These are phyloP conservation scores for Sporothrix schenckii DNA, from an alignment of 2,329 filamentous ascomycete species.

Conservation along the genomic window DNA sequence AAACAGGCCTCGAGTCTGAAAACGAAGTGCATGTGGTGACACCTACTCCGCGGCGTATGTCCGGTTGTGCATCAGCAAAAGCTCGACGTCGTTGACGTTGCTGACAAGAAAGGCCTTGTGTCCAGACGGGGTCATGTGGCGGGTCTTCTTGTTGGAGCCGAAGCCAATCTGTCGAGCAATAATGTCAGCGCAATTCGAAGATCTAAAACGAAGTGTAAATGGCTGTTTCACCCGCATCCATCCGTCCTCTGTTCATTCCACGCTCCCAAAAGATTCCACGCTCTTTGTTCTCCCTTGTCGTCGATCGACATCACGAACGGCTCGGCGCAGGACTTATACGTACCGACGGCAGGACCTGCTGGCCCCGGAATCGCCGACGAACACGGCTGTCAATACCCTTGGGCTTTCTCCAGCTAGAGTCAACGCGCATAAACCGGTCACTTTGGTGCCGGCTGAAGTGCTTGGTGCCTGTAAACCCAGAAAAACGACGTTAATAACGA, in stretches of 20 bases:
- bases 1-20: neutral
- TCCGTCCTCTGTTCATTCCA: neutral
- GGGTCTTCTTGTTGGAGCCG: slow-evolving; percentile 99
- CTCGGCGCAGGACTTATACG: slow-evolving; percentile 47
- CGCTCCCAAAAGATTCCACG: neutral
- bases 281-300: neutral
- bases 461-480: slow-evolving; percentile 70
- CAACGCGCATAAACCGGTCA: slow-evolving; percentile 93
- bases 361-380: slow-evolving; percentile 94
- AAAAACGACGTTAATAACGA: slow-evolving; percentile 7
- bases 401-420: slow-evolving; percentile 91
- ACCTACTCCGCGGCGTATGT: slow-evolving; percentile 98
- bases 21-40: neutral
- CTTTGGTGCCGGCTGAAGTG: slow-evolving; percentile 97
- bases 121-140: slow-evolving; percentile 97
- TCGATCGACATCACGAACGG: neutral
- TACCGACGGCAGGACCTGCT: slow-evolving; percentile 97
- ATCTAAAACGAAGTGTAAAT: neutral
- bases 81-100: slow-evolving; percentile 94
- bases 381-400: slow-evolving; percentile 99
- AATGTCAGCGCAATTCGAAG: slow-evolving; percentile 3
- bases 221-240: neutral
- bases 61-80: slow-evolving; percentile 99
- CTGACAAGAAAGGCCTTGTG: slow-evolving; percentile 99
- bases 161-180: slow-evolving; percentile 79